Percentiles rank a stretch among this genome's conserved stretches.
Evolutionary conservation across 2,329 filamentous ascomycete genomes (phyloP).

Genomic region (Botrytis sinoallii): DNA sequence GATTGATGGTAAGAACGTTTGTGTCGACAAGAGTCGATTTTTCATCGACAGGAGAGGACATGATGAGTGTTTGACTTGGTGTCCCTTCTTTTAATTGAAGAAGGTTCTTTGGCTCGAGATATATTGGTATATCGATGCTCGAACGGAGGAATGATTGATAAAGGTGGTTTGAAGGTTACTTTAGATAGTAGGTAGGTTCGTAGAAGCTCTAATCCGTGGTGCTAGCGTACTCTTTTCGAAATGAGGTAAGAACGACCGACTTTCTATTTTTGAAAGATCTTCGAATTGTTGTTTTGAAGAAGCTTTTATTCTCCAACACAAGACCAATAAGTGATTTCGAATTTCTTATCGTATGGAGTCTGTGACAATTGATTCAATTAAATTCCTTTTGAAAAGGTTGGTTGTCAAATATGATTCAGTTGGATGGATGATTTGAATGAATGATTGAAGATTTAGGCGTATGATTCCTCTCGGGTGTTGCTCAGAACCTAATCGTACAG

Average conservation of each 20-base stretch:
- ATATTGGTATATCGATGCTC: neutral
- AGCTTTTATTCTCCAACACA: neutral
- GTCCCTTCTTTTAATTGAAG: neutral
- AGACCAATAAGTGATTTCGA: neutral
- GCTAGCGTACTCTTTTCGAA: slow-evolving; percentile 3
- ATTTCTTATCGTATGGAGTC: neutral
- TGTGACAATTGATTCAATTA: neutral
- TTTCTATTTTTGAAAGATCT: slow-evolving; percentile 1
- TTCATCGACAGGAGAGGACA: slow-evolving; percentile 22
- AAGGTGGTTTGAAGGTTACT: neutral
- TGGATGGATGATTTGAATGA: slow-evolving; percentile 3
- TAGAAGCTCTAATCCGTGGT: neutral
- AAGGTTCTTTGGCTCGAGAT: neutral
- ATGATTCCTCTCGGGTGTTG: slow-evolving; percentile 7
- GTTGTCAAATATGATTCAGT: neutral
- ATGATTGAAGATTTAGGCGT: neutral
- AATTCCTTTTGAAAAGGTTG: neutral
- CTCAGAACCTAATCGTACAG: neutral
- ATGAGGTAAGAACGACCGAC: slow-evolving; percentile 4
- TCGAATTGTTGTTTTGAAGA: neutral
- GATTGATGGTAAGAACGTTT: slow-evolving; percentile 25
- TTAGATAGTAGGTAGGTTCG: neutral
- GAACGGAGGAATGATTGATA: neutral
- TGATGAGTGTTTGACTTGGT: neutral
- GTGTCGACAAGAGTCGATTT: slow-evolving; percentile 17